Base-by-base conservation (phyloP, 768 basidiomycete genomes). In the Kwoniella botswanensis region DNA sequence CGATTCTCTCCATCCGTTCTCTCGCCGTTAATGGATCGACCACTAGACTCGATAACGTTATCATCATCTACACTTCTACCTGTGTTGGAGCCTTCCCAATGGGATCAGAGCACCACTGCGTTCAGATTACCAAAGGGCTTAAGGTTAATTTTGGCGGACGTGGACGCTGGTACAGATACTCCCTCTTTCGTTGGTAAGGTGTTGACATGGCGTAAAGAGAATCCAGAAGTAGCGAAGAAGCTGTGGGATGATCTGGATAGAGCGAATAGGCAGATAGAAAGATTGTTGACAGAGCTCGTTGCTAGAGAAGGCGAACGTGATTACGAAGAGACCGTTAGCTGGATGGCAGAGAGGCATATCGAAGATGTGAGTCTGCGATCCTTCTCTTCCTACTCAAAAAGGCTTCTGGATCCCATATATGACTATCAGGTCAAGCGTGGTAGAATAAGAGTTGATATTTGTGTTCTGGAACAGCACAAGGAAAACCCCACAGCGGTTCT, bases 151-250 rank as follows among this genome's bases (percentile, higher is more conserved):
- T 87, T 99, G 22, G 97, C 95, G 26, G 97, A 99, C 80, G 94
- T 98, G 17, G 93, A 97, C 77, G 93, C 92, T 10, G 97, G 97
- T 11, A 95, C 92, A 74, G 93, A 98, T 78, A 98, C 97, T 1
- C 97, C 97, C 1, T 93, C 93, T 53, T 88, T 98, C 53, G 94
- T 95, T 12, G 89, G 93, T 41, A 90, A 93, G 82, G 97, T 99
- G 3, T 85, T 97, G 73, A 90, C 89, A 76, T 98, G 96, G 96
- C 88, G 92, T 54, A 88, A 89, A 76, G 88, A 89, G 54, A 86
- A 90, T 56, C 83, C 85, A 15, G 85, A 84, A 42, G 85, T 88
- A 82, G 90, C 75, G 43, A 44, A 69, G 64, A 52, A 72, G 53
- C 24, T 78, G 1, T 79, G 76, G 78, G 57, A 29, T 4, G 62